These are phyloP conservation scores for Sphaerulina populicola DNA, from an alignment of 2,329 filamentous ascomycete genomes.

Conservation along the genomic window DNA sequence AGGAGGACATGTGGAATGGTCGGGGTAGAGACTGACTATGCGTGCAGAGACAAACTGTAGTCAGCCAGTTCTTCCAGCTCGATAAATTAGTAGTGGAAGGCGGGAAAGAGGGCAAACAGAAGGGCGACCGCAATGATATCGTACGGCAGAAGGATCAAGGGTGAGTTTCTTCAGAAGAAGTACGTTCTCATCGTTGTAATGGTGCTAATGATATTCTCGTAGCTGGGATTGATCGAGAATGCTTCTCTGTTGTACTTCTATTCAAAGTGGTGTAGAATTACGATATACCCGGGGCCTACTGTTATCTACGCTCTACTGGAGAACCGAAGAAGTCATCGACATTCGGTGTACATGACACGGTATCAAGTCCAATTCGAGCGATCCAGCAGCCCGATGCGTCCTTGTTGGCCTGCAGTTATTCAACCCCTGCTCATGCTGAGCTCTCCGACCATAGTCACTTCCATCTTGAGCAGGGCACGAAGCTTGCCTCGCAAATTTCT, in stretches of 20 bases:
- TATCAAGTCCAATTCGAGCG: neutral
- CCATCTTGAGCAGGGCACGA: too few species aligned
- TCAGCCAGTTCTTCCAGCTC: conserved; percentile 90
- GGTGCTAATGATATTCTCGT: neutral
- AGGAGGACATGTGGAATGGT: neutral
- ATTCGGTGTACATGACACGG: neutral
- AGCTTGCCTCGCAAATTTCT: too few species aligned
- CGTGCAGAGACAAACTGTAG: conserved; percentile 77
- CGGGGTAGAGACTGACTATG: neutral
- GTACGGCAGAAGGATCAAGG: conserved; percentile 70
- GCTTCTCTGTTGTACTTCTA: neutral
- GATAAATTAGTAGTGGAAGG: conserved; percentile 89
- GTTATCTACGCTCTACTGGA: neutral
- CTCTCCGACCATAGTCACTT: neutral
- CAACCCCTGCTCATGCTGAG: neutral
- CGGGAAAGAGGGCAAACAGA: conserved; percentile 68
- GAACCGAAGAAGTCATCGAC: neutral
- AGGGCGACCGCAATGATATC: conserved; percentile 56
- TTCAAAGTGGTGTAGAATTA: neutral
- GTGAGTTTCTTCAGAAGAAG: conserved; percentile 42
- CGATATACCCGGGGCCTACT: neutral
- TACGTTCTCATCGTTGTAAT: neutral
- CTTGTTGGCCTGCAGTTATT: neutral
- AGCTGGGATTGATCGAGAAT: conserved; percentile 2
- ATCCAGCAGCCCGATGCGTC: neutral